phyloP scores from a whole-genome alignment of 2,329 filamentous ascomycete species.

The Tolypocladium guangdongense region DNA sequence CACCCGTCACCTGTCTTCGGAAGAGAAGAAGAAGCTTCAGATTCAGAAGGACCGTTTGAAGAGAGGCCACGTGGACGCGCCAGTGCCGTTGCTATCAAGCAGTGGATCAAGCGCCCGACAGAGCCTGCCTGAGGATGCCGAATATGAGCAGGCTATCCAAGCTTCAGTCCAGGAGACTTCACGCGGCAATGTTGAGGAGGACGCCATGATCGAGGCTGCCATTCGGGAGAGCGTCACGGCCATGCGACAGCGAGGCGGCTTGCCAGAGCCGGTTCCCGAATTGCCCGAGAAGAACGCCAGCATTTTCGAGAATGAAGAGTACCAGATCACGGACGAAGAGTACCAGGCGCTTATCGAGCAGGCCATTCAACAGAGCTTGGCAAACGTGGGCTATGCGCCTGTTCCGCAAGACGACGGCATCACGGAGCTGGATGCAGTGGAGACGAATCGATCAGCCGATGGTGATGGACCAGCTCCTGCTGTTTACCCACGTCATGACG shows the following conservation, averaged over 20 bases:
- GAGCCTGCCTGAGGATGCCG: slow-evolving; percentile 33
- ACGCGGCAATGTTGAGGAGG: slow-evolving; percentile 56
- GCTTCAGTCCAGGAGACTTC: slow-evolving; percentile 61
- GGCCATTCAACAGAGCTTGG: slow-evolving; percentile 42
- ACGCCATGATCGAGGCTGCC: slow-evolving; percentile 59
- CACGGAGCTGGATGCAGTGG: slow-evolving; percentile 6
- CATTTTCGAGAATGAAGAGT: slow-evolving; percentile 28
- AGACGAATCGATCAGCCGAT: not conserved
- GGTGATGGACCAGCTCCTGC: not conserved
- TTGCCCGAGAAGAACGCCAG: slow-evolving; percentile 13
- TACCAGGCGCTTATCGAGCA: slow-evolving; percentile 46
- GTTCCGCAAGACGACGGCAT: slow-evolving; percentile 9
- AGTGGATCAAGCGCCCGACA: slow-evolving; percentile 5
- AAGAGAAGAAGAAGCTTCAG: slow-evolving; percentile 40
- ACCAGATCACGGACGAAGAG: slow-evolving; percentile 44
- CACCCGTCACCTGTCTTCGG: slow-evolving; percentile 34
- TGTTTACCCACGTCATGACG: not conserved
- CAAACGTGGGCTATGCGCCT: slow-evolving; percentile 4
- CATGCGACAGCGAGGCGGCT: slow-evolving; percentile 21
- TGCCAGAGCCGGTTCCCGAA: slow-evolving; percentile 13
- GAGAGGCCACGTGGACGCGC: slow-evolving; percentile 11
- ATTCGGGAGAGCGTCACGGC: slow-evolving; percentile 62
- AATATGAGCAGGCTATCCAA: slow-evolving; percentile 62
- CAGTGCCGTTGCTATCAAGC: slow-evolving; percentile 3
- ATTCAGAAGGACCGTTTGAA: slow-evolving; percentile 35